phyloP scores from a whole-genome alignment of 305 asterid species.

The Rubia tinctorum region DNA sequence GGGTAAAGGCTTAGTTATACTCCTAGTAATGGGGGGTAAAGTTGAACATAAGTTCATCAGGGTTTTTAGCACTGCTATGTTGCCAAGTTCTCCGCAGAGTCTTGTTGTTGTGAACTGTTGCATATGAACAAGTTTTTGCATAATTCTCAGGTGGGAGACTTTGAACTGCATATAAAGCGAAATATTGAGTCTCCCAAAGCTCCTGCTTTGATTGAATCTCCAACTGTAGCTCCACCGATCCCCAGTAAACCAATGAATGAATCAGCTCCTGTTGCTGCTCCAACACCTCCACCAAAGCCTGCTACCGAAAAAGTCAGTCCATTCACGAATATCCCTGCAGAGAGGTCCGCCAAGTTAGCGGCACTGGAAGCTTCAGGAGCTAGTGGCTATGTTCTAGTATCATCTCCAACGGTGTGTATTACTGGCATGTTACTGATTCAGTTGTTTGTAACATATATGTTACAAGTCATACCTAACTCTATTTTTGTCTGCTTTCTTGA shows the following conservation, averaged over 20 bases:
- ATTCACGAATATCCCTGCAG: slow-evolving; percentile 47
- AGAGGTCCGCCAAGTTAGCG: slow-evolving; percentile 62
- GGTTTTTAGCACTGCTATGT: neutral
- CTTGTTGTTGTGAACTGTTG: neutral
- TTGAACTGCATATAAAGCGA: slow-evolving; percentile 70
- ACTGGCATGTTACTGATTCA: slow-evolving; percentile 13
- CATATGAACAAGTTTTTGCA: neutral
- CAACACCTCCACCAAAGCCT: slow-evolving; percentile 49
- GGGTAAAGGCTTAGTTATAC: neutral
- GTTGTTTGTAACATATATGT: neutral
- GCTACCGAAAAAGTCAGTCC: slow-evolving; percentile 58
- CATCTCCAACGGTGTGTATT: slow-evolving; percentile 62
- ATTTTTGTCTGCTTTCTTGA: slow-evolving; percentile 19
- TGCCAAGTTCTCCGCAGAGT: neutral
- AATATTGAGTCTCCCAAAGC: slow-evolving; percentile 42
- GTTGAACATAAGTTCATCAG: neutral
- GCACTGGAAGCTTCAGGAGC: slow-evolving; percentile 68
- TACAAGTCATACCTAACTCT: slow-evolving; percentile 11
- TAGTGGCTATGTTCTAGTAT: slow-evolving; percentile 53
- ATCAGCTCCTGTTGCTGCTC: slow-evolving; percentile 38
- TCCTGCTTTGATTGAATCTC: slow-evolving; percentile 40
- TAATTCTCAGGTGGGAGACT: slow-evolving; percentile 57
- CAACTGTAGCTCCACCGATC: slow-evolving; percentile 41
- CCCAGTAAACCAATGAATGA: slow-evolving; percentile 49
- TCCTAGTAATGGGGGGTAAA: neutral